A percentile compares a stretch with the other conserved stretches of the same genome.
Evolutionary conservation across 2,329 filamentous ascomycete genomes (phyloP).

Genomic region (Elsinoe batatas): DNA sequence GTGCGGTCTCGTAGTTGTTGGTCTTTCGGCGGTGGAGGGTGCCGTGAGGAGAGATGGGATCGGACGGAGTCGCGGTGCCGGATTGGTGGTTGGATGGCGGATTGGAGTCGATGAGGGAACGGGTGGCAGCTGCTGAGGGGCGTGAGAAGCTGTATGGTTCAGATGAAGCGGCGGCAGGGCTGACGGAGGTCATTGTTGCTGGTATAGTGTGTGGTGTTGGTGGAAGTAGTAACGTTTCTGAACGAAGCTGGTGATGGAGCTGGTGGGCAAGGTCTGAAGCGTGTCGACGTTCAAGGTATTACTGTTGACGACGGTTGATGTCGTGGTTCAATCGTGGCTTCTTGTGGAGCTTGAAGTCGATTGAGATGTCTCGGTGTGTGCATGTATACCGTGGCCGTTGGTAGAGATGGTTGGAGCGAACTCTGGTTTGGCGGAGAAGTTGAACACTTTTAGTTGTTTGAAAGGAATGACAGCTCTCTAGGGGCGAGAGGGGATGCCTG

Average conservation of each 20-base stretch:
- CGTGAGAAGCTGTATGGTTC: slow-evolving; percentile 18
- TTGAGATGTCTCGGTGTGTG: not conserved
- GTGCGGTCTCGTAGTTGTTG: slow-evolving; percentile 24
- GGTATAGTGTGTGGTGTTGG: slow-evolving; percentile 2
- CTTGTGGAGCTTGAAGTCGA: not conserved
- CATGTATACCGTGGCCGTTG: not conserved
- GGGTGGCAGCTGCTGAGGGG: slow-evolving; percentile 17
- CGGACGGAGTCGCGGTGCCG: slow-evolving; percentile 12
- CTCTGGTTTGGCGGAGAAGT: not conserved
- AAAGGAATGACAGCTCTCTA: not conserved
- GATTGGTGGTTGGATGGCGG: slow-evolving; percentile 15
- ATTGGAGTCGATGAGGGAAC: slow-evolving; percentile 16
- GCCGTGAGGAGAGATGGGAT: slow-evolving; percentile 10
- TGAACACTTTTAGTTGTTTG: not conserved
- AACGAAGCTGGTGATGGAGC: not conserved
- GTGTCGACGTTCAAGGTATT: slow-evolving; percentile 11
- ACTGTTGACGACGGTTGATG: slow-evolving; percentile 2
- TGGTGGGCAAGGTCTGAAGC: slow-evolving; percentile 5
- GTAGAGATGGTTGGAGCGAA: not conserved
- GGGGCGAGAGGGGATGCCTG: not conserved
- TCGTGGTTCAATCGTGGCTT: not conserved
- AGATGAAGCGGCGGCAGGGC: slow-evolving; percentile 12
- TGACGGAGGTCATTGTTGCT: slow-evolving; percentile 9
- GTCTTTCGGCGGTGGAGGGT: slow-evolving; percentile 18
- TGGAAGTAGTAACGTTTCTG: slow-evolving; percentile 1